Evolutionary conservation across 2,329 filamentous ascomycete species (phyloP), one percentile per base, ranked within the genome.

Genomic region (Trichoderma lentiforme): DNA sequence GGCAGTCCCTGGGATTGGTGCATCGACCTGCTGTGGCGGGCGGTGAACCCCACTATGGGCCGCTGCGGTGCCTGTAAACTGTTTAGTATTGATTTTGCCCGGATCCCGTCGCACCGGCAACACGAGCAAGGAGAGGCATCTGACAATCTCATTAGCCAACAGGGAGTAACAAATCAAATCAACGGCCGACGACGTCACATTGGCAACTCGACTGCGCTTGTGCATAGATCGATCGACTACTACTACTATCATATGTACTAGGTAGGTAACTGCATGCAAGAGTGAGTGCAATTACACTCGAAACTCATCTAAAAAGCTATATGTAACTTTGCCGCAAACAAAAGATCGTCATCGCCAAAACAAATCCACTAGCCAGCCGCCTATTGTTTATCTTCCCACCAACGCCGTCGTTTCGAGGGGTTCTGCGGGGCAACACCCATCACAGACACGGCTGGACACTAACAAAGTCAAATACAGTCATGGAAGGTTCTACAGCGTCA

Each of bases 31-130:
- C 58, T 64, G 71, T 63, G 64, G 73, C 71, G 57, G 72, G 73
- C 73, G 74, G 74, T 75, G 74, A 75, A 73, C 74, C 71, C 74
- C 74, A 74, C 74, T 65, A 74, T 71, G 28, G 26, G 53, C 69
- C 60, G 47, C 30, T 26, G 39, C 24, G 24, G 65, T 69, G 65
- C 56, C 47, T 53, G 47, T 53, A 53, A 24, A 21, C 11, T 53
- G 47, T 53, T 53, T 53, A 24, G 47, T 53, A 24, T 53, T 53
- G 47, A 53, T 53, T 53, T 21, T 53, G 47, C n/a, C 47, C n/a
- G 47, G n/a, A 21, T 24, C n/a, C 47, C 64, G 64, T 67, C 64
- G 64, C 64, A 67, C 64, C 64, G 32, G 64, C 64, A 67, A 67
- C 64, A 58, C 63, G 51, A 60, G 57, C 28, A 39, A 62, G 28